phyloP scores from a whole-genome alignment of 2,329 filamentous ascomycete genomes.

The Fusarium liriodendri region DNA sequence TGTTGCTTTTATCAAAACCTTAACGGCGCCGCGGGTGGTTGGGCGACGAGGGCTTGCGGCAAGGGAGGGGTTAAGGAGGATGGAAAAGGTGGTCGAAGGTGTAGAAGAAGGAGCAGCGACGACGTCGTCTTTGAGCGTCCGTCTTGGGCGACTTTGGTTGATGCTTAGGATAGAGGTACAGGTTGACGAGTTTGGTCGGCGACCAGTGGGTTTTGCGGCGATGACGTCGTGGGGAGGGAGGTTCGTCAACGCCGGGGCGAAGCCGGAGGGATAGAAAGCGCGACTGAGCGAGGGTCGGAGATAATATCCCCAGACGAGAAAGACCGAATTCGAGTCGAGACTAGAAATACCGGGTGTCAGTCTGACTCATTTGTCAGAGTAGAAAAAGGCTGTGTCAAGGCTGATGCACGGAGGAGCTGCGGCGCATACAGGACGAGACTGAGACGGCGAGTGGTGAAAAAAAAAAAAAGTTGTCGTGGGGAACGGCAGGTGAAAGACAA shows the following conservation, averaged over 20 bases:
- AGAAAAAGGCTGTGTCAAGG: conserved; percentile 15
- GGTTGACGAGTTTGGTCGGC: conserved; percentile 29
- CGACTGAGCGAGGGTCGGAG: conserved; percentile 36
- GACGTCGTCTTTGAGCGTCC: conserved; percentile 60
- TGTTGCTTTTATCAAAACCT: conserved; percentile 27
- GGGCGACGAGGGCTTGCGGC: background rate
- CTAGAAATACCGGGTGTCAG: conserved; percentile 40
- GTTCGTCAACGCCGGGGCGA: conserved; percentile 41
- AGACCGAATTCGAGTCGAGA: conserved; percentile 32
- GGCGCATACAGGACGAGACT: conserved; percentile 35
- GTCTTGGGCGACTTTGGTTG: conserved; percentile 57
- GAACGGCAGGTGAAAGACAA: conserved; percentile 20
- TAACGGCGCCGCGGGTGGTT: conserved; percentile 22
- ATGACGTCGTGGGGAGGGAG: conserved; percentile 43
- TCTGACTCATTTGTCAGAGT: conserved; percentile 25
- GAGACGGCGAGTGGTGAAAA: conserved; percentile 1
- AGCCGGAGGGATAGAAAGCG: conserved; percentile 35
- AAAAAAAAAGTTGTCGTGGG: conserved; percentile 33
- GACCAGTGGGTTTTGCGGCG: conserved; percentile 40
- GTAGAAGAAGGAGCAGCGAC: conserved; percentile 60
- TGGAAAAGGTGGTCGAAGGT: conserved; percentile 63
- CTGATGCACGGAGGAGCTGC: conserved; percentile 26
- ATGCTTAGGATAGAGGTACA: conserved; percentile 39
- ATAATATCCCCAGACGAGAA: conserved; percentile 33
- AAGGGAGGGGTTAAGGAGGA: conserved; percentile 59